Conservation (phyloP, 2,329 filamentous ascomycete genomes). For the Neobulgaria alba region DNA sequence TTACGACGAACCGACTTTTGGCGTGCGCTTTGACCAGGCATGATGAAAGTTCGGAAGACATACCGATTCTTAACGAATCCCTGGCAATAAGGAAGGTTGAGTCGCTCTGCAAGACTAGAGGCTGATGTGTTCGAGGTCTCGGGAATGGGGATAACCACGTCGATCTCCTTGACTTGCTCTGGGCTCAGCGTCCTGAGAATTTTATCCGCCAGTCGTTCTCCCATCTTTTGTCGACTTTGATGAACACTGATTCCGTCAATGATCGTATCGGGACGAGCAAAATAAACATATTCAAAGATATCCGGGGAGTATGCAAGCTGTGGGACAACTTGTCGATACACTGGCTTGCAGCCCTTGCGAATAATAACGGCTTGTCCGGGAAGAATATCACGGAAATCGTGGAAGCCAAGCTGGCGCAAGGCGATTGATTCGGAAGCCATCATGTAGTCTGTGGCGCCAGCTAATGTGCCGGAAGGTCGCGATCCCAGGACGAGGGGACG, state of each 20-base stretch:
- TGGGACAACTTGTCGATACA: slow-evolving; percentile 66
- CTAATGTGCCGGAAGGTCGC: slow-evolving; percentile 53
- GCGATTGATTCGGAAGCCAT: slow-evolving; percentile 86
- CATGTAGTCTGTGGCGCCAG: slow-evolving; percentile 71
- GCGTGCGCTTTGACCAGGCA: slow-evolving; percentile 71
- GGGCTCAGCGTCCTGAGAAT: slow-evolving; percentile 60
- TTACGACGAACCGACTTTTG: slow-evolving; percentile 86
- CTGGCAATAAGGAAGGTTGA: slow-evolving; percentile 70
- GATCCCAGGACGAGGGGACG: slow-evolving; percentile 74
- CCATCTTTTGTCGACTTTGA: slow-evolving; percentile 79
- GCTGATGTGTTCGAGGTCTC: slow-evolving; percentile 80
- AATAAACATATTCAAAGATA: slow-evolving; percentile 84
- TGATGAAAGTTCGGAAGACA: slow-evolving; percentile 81
- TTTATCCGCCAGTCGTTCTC: slow-evolving; percentile 66
- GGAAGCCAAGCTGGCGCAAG: slow-evolving; percentile 72
- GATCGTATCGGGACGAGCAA: slow-evolving; percentile 70
- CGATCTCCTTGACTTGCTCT: slow-evolving; percentile 65
- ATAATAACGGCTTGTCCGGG: slow-evolving; percentile 84
- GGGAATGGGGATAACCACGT: slow-evolving; percentile 75
- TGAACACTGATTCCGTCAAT: slow-evolving; percentile 88
- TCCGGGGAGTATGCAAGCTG: slow-evolving; percentile 69
- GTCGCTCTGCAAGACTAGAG: slow-evolving; percentile 61
- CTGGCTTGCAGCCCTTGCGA: slow-evolving; percentile 63
- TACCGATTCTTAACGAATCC: slow-evolving; percentile 88
- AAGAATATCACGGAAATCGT: slow-evolving; percentile 64